Percentiles rank a stretch among this genome's conserved stretches.
phyloP scores from a whole-genome alignment of 2,329 filamentous ascomycete species.

The Monascus ruber region DNA sequence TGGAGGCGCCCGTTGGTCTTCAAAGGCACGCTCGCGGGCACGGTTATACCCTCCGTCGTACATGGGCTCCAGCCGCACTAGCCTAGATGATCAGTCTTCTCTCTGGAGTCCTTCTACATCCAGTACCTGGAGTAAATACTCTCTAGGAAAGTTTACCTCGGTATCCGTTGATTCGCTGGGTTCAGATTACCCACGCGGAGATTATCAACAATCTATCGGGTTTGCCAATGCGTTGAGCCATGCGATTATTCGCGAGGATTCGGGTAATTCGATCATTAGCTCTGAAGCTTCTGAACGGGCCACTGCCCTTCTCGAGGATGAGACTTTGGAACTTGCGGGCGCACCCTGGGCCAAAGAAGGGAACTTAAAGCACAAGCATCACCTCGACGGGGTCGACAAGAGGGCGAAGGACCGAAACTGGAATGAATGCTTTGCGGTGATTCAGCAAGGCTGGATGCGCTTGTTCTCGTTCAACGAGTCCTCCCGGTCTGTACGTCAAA shows the following conservation, averaged over 20 bases:
- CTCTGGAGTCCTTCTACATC: constrained; percentile 85
- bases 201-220: constrained; percentile 92
- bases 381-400: constrained; percentile 81
- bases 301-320: constrained; percentile 71
- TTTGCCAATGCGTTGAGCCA: constrained; percentile 95
- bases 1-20: constrained; percentile 62
- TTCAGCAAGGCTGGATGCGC: constrained; percentile 88
- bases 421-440: constrained; percentile 89
- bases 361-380: constrained; percentile 90
- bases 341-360: constrained; percentile 99
- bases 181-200: constrained; percentile 60
- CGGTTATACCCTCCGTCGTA: constrained; percentile 65
- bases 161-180: constrained; percentile 87
- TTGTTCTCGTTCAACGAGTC: constrained; percentile 85
- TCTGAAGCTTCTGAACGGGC: constrained; percentile 49
- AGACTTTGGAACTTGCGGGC: constrained; percentile 78
- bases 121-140: constrained; percentile 94
- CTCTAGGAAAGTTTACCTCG: constrained; percentile 77
- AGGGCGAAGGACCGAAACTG: constrained; percentile 89
- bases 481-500: constrained; percentile 56
- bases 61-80: constrained; percentile 83
- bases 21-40: constrained; percentile 74
- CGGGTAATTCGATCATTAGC: constrained; percentile 41
- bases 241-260: constrained; percentile 79
- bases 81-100: constrained; percentile 80